Base-by-base conservation (phyloP, 2,329 filamentous ascomycete genomes). In the Trichoderma arundinaceum region DNA sequence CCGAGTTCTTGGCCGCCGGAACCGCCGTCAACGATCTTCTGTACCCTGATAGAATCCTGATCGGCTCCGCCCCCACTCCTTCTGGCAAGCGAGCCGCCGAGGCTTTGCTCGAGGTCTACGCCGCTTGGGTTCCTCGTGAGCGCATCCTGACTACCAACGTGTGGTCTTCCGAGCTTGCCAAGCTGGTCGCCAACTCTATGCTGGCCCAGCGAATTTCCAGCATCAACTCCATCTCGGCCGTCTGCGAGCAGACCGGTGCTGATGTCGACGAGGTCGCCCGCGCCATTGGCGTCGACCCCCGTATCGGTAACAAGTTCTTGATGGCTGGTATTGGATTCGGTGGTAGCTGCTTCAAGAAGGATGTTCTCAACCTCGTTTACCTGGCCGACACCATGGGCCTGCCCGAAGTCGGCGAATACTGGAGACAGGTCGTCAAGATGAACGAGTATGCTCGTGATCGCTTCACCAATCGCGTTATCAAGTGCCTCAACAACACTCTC, bases 331-430 rank as follows among this genome's bases (percentile, higher is more conserved):
- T 92, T 39, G 91, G 91, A 15, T 94, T 94, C 72, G 91, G 91
- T 63, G 91, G 91, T 19, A 90, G 87, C 67, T 94, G 91, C 77
- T 93, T 94, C 82, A 88, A 90, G 76, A 94, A 94, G 77, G 91
- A 94, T 73, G 86, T 93, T 48, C 81, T 91, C 56, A 90, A 86
- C 75, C 79, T 94, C 43, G 85, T 89, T 17, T 92, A 94, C 77
- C 82, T 94, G 35, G 88, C 91, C 15, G 88, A 92, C 71, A 86
- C 84, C 2, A 81, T 92, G 63, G 85, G 88, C 59, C 80, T 93
- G 10, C 83, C 84, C 4, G 89, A 93, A 71, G 90, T 94, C 0
- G 89, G 87, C 39, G 84, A 87, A 68, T 94, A 93, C 79, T 94
- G 91, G 91, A 82, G 83, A 67, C 84, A 87, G 65, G 90, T 94